Evolutionary conservation across 192 early-diverging fungal genomes (phyloP), one percentile per base, ranked within the genome.

Genomic region (Chytriomyces sp.): DNA sequence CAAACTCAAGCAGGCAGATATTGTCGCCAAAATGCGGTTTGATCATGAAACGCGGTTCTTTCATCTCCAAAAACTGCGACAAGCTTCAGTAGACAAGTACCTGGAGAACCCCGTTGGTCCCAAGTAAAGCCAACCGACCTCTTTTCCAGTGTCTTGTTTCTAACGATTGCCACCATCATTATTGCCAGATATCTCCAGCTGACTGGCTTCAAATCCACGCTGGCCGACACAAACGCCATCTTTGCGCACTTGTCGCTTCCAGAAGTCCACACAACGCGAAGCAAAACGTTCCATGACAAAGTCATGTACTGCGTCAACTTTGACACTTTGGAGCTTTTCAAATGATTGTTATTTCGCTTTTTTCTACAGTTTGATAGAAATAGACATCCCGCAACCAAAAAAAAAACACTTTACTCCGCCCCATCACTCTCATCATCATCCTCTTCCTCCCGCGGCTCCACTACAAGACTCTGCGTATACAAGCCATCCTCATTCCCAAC

Each of bases 401-500:
- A n/a, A n/a, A n/a, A n/a, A n/a, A n/a, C n/a, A n/a, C 2, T 20
- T 69, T 47, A 44, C 18, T 47, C 46, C 5, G 23, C 11, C 5
- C 28, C 79, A 35, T 59, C 67, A 1, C 78, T 72, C 10, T 85
- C 83, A 45, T 81, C 78, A 45, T 81, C 80, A 5, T 47, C 44
- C 45, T 81, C 80, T 57, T 81, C 83, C 65, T 88, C 87, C 50
- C 74, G 49, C 50, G 85, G 83, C 53, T 88, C 87, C 13, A 88
- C 78, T 5, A 69, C 50, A 26, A 86, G 70, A n/a, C 77, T 80
- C 74, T 74, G 67, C 2, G 75, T 63, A 48, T 88, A 83, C 23
- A 86, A 49, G 50, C 81, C 82, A 26, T 88, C 83, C n/a, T 85
- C 82, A 26, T 50, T 83, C 71, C 80, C 43, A 0, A 86, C 68